Conservation (phyloP, 2,329 filamentous ascomycete species). For the Fusarium vanettenii region DNA sequence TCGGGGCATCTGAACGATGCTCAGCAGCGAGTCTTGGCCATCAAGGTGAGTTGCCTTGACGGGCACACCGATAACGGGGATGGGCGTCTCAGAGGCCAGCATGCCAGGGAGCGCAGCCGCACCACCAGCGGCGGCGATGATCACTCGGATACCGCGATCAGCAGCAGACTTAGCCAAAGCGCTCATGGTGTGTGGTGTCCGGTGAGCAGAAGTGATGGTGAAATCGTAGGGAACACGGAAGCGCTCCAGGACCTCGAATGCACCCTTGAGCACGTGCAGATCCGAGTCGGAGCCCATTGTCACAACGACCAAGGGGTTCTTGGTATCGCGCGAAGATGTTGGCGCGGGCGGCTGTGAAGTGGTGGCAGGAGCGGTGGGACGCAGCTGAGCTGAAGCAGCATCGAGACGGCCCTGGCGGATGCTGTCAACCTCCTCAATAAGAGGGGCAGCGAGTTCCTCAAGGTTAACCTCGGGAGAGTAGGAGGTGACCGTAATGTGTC, state of each 20-base stretch:
- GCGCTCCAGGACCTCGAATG: conserved; percentile 73
- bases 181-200: conserved; percentile 78
- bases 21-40: conserved; percentile 76
- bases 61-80: conserved; percentile 83
- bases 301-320: conserved; percentile 73
- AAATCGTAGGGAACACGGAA: conserved; percentile 79
- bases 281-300: conserved; percentile 90
- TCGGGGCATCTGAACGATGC: conserved; percentile 82
- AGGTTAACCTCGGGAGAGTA: conserved; percentile 74
- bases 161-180: conserved; percentile 73
- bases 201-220: conserved; percentile 83
- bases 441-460: conserved; percentile 68
- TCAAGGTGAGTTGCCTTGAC: conserved; percentile 80
- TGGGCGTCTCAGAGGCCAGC: conserved; percentile 75
- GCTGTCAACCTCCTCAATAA: conserved; percentile 73
- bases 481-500: conserved; percentile 87
- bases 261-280: conserved; percentile 73
- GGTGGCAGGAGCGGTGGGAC: conserved; percentile 43
- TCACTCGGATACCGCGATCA: conserved; percentile 74
- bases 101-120: conserved; percentile 82
- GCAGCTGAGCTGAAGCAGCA: conserved; percentile 52
- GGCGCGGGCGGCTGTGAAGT: conserved; percentile 8
- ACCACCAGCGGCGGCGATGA: conserved; percentile 81
- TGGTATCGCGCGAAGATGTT: conserved; percentile 40
- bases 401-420: conserved; percentile 67